Conservation (phyloP, 495 filamentous ascomycete genomes). For the Lasiosphaeris hirsuta region DNA sequence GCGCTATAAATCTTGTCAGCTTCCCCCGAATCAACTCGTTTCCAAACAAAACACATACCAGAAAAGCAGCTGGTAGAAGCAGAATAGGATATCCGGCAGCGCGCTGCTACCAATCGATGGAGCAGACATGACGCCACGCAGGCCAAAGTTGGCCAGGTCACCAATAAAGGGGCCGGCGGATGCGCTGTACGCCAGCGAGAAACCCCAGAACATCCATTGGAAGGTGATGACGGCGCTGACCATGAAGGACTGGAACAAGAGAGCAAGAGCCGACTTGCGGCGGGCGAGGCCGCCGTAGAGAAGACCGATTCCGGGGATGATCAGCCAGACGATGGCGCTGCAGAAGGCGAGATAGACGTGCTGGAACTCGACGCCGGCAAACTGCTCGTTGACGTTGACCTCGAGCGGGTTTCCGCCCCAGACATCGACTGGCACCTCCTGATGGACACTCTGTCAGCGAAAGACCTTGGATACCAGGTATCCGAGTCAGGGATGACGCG, state of each 20-base stretch:
- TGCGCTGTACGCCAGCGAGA: slow-evolving; percentile 85
- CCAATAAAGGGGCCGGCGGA: slow-evolving; percentile 81
- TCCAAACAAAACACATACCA: neutral
- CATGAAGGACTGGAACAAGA: slow-evolving; percentile 68
- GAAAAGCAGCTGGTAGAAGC: slow-evolving; percentile 53
- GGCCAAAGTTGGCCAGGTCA: slow-evolving; percentile 70
- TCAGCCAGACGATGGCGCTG: slow-evolving; percentile 20
- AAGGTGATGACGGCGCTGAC: slow-evolving; percentile 57
- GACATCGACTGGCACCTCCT: slow-evolving; percentile 1
- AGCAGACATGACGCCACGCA: slow-evolving; percentile 11
- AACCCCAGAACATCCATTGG: slow-evolving; percentile 99
- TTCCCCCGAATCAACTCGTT: too few species aligned
- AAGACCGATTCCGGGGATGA: slow-evolving; percentile 82
- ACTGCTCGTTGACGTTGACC: slow-evolving; percentile 11
- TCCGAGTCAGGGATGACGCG: too few species aligned
- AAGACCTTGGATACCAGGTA: too few species aligned
- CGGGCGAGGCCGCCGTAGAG: slow-evolving; percentile 94
- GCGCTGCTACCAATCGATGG: slow-evolving; percentile 48
- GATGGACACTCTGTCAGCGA: neutral
- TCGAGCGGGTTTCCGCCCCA: slow-evolving; percentile 15
- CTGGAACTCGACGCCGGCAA: slow-evolving; percentile 10
- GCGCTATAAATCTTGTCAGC: neutral
- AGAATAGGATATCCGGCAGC: slow-evolving; percentile 78
- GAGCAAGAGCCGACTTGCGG: slow-evolving; percentile 85
- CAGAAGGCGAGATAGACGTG: slow-evolving; percentile 10